Evolutionary conservation across 2,329 filamentous ascomycete genomes (phyloP), one percentile per base, ranked within the genome.

Genomic region (Colletotrichum agaves): DNA sequence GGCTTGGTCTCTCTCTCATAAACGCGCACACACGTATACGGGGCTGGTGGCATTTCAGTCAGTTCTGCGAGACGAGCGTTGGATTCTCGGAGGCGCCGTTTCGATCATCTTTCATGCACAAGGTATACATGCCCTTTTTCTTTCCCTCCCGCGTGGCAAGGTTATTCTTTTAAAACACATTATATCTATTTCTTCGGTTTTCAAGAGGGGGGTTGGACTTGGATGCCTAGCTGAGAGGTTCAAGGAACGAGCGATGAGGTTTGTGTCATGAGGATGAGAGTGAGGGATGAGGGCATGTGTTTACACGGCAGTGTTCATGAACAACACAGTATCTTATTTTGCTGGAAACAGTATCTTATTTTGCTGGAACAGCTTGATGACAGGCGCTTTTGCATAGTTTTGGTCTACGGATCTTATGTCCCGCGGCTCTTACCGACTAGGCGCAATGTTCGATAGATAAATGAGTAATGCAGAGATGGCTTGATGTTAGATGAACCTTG

Each of bases 401-500:
- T 43, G 55, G 61, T 47, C 63, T 35, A 33, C 23, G 65, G 65
- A 53, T 47, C 15, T 37, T 33, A 53, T 55, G 39, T 49, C 61
- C 44, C 27, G 13, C 15, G 27, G 47, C 47, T 17, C 23, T 41
- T 33, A 33, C 52, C 35, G 33, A 53, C 17, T 58, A 55, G 49
- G 56, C 47, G 65, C 47, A 52, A 60, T 67, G 61, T 67, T 67
- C 53, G 65, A 64, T 64, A 67, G 61, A 64, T 49, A 67, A 41
- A 65, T 67, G 65, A 65, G 65, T 67, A 67, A 67, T 67, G 65
- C 65, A 60, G 61, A 64, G 47, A 65, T 67, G 65, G 65, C 15
- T 65, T 59, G 65, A 64, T 37, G 61, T 64, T 49, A 60, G 46
- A 21, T 33, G 43, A 27, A 7, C 27, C 6, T 56, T 33, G 7